phyloP scores from a whole-genome alignment of 192 early-diverging fungal species.

The Glomus cerebriforme region DNA sequence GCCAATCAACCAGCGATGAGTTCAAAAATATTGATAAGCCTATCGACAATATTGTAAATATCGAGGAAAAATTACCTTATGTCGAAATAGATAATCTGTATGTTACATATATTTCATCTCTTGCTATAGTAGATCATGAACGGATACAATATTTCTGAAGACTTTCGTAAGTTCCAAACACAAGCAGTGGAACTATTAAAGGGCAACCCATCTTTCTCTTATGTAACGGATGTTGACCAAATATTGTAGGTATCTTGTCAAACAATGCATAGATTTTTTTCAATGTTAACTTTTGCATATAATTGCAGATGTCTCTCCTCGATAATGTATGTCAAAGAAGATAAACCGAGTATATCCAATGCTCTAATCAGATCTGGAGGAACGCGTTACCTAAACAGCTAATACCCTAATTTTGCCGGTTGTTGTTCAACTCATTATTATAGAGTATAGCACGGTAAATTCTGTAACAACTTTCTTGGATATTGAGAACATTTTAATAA shows the following conservation, averaged over 20 bases:
- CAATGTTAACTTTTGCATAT: constrained; percentile 22
- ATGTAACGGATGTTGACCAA: constrained; percentile 3
- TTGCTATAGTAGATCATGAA: constrained; percentile 15
- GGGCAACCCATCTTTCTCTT: constrained; percentile 1
- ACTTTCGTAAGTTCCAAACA: constrained; percentile 5
- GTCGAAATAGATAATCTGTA: no score
- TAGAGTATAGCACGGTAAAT: constrained; percentile 19
- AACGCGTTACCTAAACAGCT: neutral
- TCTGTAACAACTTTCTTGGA: constrained; percentile 9
- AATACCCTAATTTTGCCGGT: constrained; percentile 8
- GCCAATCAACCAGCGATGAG: constrained; percentile 19
- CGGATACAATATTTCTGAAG: neutral
- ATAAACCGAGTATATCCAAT: constrained; percentile 14
- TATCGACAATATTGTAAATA: neutral
- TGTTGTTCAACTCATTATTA: constrained; percentile 2
- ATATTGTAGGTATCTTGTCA: constrained; percentile 23
- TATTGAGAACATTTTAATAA: constrained; percentile 15
- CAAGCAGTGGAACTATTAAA: constrained; percentile 8
- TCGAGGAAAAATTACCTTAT: constrained; percentile 12
- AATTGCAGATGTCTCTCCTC: constrained; percentile 28
- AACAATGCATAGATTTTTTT: constrained; percentile 1
- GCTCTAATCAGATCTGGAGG: constrained; percentile 12
- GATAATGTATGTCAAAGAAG: constrained; percentile 20
- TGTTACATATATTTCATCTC: no score
- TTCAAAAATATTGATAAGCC: constrained; percentile 20